phyloP scores from a whole-genome alignment of 306 rosid genomes.

The Gastrolobium bilobum region DNA sequence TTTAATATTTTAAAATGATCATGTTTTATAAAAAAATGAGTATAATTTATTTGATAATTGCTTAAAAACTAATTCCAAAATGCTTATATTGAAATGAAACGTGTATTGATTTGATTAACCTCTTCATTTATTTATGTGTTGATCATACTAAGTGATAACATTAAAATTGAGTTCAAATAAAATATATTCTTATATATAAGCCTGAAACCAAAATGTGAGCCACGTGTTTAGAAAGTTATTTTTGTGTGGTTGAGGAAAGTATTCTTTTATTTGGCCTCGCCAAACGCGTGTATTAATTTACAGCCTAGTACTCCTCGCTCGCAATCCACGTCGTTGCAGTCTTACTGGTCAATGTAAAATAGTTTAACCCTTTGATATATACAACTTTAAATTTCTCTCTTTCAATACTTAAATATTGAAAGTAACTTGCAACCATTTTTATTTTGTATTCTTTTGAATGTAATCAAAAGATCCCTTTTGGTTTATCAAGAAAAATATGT shows the following conservation, averaged over 20 bases:
- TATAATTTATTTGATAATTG: neutral
- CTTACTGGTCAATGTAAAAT: neutral
- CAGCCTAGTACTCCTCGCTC: neutral
- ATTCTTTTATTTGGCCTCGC: conserved; percentile 43
- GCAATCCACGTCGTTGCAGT: neutral
- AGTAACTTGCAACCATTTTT: too few relatives aligned
- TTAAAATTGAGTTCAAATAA: too few relatives aligned
- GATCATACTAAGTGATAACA: too few relatives aligned
- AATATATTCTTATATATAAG: too few relatives aligned
- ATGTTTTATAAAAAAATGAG: too few relatives aligned
- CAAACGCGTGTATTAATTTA: conserved; percentile 2
- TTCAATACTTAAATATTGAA: neutral
- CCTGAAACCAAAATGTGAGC: neutral
- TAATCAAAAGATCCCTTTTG: too few relatives aligned
- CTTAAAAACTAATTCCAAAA: neutral
- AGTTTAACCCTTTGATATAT: neutral
- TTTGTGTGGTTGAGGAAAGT: neutral
- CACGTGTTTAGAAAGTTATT: neutral
- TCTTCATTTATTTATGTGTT: too few relatives aligned
- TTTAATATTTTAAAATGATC: too few relatives aligned
- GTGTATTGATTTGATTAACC: too few relatives aligned
- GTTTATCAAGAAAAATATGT: too few relatives aligned
- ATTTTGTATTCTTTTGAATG: too few relatives aligned
- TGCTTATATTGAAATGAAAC: neutral
- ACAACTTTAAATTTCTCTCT: neutral